Base-by-base conservation (phyloP, 768 basidiomycete species). In the Jaapia argillacea region DNA sequence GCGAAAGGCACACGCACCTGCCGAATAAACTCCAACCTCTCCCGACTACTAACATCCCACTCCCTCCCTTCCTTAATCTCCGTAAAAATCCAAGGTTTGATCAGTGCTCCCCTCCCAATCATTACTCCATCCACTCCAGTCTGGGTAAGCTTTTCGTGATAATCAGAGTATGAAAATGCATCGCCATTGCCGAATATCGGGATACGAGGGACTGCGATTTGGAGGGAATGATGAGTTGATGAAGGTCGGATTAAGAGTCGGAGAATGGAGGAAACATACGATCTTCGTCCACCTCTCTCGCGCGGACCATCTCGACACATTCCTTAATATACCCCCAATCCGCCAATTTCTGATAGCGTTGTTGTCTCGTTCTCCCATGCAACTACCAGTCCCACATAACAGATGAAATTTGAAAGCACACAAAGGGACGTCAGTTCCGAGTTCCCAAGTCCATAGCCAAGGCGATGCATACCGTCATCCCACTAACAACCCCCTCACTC, bases 151-250 rank as follows among this genome's bases (percentile, higher is more conserved):
- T 76, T 76, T 13, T 74, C 62, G 77, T 85, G 86, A 59, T 93
- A 93, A 45, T 77, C 82, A 45, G 84, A 69, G 4, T 86, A 78
- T 2, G 91, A 93, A 67, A 86, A 99, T 50, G 85, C 87, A 58
- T 99, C 96, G 0, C 96, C 96, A 22, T 91, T 91, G 5, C 96
- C 96, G 50, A 97, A 94, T 36, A 99, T 92, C 0, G 93, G 93
- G n/a, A 97, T 71, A 0, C 85, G 75, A 0, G 81, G 71, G 12
- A 93, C 85, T 87, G 49, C 21, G n/a, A n/a, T 23, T 35, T 42
- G 4, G 24, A n/a, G 22, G 28, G 28, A 40, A 6, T 22, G 6
- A 16, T 22, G 24, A 41, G 40, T 28, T 28, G 36, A 33, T 14
- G 16, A n/a, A n/a, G 24, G n/a, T n/a, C n/a, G n/a, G n/a, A n/a